Conservation (phyloP, 179 eudicot genomes). For the Silene coronaria region DNA sequence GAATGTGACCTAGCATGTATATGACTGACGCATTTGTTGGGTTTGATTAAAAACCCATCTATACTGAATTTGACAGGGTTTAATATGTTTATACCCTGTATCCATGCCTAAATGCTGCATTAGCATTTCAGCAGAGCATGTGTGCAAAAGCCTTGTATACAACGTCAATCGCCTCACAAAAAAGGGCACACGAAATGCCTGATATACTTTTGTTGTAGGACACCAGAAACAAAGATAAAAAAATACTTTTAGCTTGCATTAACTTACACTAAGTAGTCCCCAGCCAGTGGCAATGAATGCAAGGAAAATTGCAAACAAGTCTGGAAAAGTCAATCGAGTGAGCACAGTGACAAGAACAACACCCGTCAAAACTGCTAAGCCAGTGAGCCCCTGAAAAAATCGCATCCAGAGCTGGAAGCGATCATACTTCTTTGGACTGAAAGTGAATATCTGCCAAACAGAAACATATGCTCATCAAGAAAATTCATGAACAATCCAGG, state of each 20-base stretch:
- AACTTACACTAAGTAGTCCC: constrained; percentile 79
- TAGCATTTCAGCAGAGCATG: background rate
- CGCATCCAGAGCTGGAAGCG: constrained; percentile 81
- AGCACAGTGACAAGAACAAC: constrained; percentile 55
- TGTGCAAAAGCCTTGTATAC: background rate
- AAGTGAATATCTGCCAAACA: constrained; percentile 62
- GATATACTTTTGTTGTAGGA: background rate
- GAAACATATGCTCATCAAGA: background rate
- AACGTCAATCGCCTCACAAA: no score
- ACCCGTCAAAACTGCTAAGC: constrained; percentile 65
- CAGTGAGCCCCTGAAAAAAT: constrained; percentile 87
- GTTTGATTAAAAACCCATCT: background rate
- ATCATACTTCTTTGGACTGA: constrained; percentile 76
- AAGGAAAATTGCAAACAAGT: constrained; percentile 80
- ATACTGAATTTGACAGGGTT: background rate
- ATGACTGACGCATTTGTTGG: no score
- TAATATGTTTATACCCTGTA: background rate
- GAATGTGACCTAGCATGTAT: no score
- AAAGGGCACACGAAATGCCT: no score
- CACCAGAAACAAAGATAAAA: background rate
- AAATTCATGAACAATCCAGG: background rate
- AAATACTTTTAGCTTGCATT: constrained; percentile 3
- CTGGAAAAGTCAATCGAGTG: constrained; percentile 56
- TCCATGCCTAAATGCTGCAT: background rate
- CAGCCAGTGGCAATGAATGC: constrained; percentile 94